Base-by-base conservation (phyloP, 2,329 filamentous ascomycete genomes). In the Trichocomaceae sp. region DNA sequence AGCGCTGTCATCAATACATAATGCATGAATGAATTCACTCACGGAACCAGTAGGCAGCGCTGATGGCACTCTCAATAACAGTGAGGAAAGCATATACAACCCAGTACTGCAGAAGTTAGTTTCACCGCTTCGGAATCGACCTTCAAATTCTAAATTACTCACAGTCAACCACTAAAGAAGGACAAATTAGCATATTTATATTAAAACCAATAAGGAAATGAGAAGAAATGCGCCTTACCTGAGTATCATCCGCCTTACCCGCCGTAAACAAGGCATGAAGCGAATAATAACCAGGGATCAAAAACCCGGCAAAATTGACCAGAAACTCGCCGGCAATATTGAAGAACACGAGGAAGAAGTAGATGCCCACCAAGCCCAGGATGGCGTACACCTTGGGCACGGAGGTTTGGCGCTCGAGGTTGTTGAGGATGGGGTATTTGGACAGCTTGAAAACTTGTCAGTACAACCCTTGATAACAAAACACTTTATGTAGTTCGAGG, bases 341-440 rank as follows among this genome's bases (percentile, higher is more conserved):
- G 76, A 86, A 86, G 76, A 86, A 86, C 72, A 86, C 77, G 54
- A 85, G 75, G 79, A 85, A 85, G 75, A 84, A 84, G 77, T 86
- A 86, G 59, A 85, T 75, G 56, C 80, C 82, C 60, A 75, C 80
- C 54, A 86, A 74, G 62, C 83, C 83, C 47, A 86, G 81, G 69
- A 85, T 73, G 59, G 78, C 80, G 68, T 86, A 86, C 72, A 84
- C 83, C 75, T 86, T 86, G 63, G 83, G 83, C 54, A 86, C 80
- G 56, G 78, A 83, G 64, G 82, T 85, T 73, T 85, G 83, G 71
- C 81, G 79, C 77, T 86, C 83, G 63, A 86, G 79, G 72, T 85
- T 82, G 77, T 84, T 83, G 70, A 86, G 81, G 65, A 77, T 69
- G 63, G 79, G 80, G 74, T 85, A 85, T 70, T 84, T 85, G 70